phyloP scores from a whole-genome alignment of 2,329 filamentous ascomycete genomes.

The Arthrinium phaeospermum region DNA sequence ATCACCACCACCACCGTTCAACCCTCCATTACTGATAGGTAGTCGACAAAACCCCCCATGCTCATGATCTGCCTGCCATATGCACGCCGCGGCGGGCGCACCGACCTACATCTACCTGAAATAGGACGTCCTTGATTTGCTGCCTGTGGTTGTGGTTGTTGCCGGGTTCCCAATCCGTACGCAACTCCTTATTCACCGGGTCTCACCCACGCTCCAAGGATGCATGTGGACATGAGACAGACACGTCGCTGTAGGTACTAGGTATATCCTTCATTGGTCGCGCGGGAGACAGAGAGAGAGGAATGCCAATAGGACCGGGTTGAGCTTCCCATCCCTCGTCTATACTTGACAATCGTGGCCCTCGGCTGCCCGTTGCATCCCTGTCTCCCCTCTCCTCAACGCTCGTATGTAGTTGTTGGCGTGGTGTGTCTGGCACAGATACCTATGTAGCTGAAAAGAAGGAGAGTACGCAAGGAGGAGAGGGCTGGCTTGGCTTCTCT shows the following conservation, averaged over 20 bases:
- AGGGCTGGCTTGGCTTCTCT: background rate
- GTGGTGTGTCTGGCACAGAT: background rate
- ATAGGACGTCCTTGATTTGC: conserved; percentile 18
- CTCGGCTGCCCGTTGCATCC: background rate
- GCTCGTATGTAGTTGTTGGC: too few species aligned
- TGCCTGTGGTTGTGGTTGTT: background rate
- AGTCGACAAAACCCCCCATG: background rate
- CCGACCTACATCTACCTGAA: conserved; percentile 12
- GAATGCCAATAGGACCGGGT: background rate
- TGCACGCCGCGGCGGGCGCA: conserved; percentile 8
- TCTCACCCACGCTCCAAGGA: background rate
- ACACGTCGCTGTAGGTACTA: background rate
- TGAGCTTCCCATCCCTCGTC: background rate
- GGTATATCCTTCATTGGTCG: background rate
- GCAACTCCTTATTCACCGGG: background rate
- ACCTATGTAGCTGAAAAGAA: background rate
- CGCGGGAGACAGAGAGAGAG: too few species aligned
- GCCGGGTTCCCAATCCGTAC: background rate
- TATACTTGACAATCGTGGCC: background rate
- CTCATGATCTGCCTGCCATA: conserved; percentile 13
- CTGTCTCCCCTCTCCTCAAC: background rate
- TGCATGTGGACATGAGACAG: background rate
- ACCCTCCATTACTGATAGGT: background rate
- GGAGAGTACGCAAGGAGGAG: background rate
- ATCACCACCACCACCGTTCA: background rate